Evolutionary conservation across 2,329 filamentous ascomycete species (phyloP).

Genomic region (Fonsecaea monophora): DNA sequence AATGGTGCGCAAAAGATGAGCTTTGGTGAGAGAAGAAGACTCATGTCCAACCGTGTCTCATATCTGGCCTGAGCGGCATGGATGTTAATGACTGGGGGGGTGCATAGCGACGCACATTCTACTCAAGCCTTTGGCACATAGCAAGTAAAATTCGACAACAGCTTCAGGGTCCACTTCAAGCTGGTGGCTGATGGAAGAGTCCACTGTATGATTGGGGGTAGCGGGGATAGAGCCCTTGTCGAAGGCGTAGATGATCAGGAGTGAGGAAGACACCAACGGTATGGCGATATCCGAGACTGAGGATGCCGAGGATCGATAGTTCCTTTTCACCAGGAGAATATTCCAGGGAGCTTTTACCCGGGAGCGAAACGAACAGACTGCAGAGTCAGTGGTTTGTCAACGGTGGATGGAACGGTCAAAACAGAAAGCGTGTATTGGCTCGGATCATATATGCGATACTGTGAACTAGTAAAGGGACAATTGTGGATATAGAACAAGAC

Average conservation of each 20-base stretch:
- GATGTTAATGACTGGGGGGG: constrained; percentile 28
- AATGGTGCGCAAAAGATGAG: constrained; percentile 14
- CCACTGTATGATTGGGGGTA: constrained; percentile 27
- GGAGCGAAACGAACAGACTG: constrained; percentile 3
- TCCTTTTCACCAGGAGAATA: not conserved
- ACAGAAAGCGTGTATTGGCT: constrained; percentile 25
- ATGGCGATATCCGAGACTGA: constrained; percentile 16
- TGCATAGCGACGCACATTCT: constrained; percentile 32
- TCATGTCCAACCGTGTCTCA: constrained; percentile 31
- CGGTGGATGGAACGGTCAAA: constrained; percentile 6
- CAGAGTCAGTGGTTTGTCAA: constrained; percentile 9
- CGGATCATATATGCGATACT: constrained; percentile 31
- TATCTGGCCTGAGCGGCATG: constrained; percentile 30
- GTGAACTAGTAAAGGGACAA: constrained; percentile 21
- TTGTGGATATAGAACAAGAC: constrained; percentile 26
- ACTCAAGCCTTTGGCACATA: constrained; percentile 31
- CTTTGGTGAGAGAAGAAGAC: constrained; percentile 25
- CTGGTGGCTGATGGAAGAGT: constrained; percentile 28
- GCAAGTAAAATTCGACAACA: constrained; percentile 35
- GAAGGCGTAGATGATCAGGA: constrained; percentile 25
- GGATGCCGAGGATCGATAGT: constrained; percentile 20
- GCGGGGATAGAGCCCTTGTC: constrained; percentile 21
- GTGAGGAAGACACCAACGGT: constrained; percentile 22
- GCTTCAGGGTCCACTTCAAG: constrained; percentile 25
- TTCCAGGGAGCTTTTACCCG: constrained; percentile 16